Evolutionary conservation across 179 eudicot species (phyloP).

Genomic region (Nepenthes alata): DNA sequence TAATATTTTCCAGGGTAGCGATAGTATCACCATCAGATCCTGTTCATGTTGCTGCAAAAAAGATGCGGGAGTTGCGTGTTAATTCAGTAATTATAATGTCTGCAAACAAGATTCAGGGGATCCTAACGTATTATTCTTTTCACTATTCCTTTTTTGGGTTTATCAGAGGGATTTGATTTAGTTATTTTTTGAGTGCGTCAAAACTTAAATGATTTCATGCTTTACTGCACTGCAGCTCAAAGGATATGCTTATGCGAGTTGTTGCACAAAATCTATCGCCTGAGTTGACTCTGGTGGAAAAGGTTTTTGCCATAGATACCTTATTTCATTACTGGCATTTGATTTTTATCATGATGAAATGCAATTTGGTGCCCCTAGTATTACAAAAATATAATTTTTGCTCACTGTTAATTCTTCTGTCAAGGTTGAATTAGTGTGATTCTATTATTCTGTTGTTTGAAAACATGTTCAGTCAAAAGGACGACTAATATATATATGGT

Average conservation of each 20-base stretch:
- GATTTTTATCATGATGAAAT: neutral
- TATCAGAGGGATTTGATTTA: neutral
- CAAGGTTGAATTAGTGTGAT: neutral
- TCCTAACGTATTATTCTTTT: constrained; percentile 50
- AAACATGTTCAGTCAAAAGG: too few relatives aligned
- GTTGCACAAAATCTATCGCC: constrained; percentile 84
- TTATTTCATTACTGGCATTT: neutral
- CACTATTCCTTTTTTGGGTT: neutral
- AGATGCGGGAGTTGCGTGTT: constrained; percentile 67
- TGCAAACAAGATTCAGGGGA: constrained; percentile 67
- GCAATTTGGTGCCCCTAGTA: neutral
- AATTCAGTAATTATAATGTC: constrained; percentile 60
- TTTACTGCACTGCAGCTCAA: constrained; percentile 44
- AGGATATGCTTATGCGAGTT: constrained; percentile 89
- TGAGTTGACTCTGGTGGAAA: constrained; percentile 75
- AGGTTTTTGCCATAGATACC: constrained; percentile 31
- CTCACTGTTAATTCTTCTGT: neutral
- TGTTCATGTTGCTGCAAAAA: constrained; percentile 78
- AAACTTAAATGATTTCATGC: neutral
- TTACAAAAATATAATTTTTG: neutral
- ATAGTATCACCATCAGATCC: constrained; percentile 77
- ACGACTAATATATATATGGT: too few relatives aligned
- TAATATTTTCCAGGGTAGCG: constrained; percentile 41
- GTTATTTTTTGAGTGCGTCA: neutral
- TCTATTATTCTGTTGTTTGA: neutral